Evolutionary conservation across 2,329 filamentous ascomycete species (phyloP).

Genomic region (Penicillium polonicum): DNA sequence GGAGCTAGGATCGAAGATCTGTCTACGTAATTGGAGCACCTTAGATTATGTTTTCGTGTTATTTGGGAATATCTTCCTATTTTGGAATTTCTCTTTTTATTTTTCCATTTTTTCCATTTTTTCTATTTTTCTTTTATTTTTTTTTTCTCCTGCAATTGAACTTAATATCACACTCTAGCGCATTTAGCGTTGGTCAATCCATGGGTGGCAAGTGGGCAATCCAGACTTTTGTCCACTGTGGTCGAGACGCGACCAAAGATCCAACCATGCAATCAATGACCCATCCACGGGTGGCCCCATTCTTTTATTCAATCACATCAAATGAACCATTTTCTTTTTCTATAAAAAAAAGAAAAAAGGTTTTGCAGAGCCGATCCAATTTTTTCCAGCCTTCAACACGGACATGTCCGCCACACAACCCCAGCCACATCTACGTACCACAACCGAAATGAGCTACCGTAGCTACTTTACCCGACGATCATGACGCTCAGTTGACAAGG

Average conservation of each 20-base stretch:
- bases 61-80: neutral
- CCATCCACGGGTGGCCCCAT: neutral
- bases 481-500: slow-evolving; percentile 5
- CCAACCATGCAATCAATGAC: slow-evolving; percentile 17
- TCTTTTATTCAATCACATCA: neutral
- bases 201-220: slow-evolving; percentile 10
- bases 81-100: neutral
- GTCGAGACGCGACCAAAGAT: slow-evolving; percentile 5
- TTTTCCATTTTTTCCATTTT: neutral
- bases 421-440: slow-evolving; percentile 3
- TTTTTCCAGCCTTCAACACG: neutral
- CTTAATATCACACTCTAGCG: neutral
- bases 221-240: slow-evolving; percentile 14
- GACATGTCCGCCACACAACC: slow-evolving; percentile 7
- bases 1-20: slow-evolving; percentile 20
- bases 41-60: neutral
- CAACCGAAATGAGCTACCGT: neutral
- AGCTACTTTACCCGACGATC: slow-evolving; percentile 1
- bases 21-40: slow-evolving; percentile 19
- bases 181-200: slow-evolving; percentile 1
- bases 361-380: too few species aligned
- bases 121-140: neutral
- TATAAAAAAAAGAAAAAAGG: too few species aligned
- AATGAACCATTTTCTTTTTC: neutral
- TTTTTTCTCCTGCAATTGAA: neutral